These are phyloP conservation scores for Eutrema heterophyllum DNA, from an alignment of 345 rosid species.

Conservation along the genomic window DNA sequence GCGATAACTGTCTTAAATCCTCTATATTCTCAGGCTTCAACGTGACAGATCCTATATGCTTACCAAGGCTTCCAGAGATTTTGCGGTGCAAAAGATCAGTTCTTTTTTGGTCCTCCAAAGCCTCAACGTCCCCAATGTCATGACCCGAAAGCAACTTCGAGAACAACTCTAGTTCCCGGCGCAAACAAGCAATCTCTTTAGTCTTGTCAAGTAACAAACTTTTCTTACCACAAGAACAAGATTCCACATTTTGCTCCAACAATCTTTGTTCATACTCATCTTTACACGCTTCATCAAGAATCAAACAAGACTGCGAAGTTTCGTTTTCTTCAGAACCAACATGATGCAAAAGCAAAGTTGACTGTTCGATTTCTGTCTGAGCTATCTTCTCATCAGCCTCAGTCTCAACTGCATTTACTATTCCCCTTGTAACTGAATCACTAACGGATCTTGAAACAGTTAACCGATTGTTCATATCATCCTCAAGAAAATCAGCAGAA, in stretches of 20 bases:
- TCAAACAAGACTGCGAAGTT: neutral
- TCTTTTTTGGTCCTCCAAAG: slow-evolving; percentile 20
- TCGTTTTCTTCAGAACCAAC: slow-evolving; percentile 19
- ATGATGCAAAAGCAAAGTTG: slow-evolving; percentile 21
- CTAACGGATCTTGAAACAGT: slow-evolving; percentile 63
- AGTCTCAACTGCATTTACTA: slow-evolving; percentile 49
- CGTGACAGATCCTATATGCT: slow-evolving; percentile 28
- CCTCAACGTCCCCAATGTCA: slow-evolving; percentile 44
- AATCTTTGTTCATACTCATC: slow-evolving; percentile 44
- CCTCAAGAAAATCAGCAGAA: slow-evolving; percentile 30
- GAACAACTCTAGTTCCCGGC: slow-evolving; percentile 56
- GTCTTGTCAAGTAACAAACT: slow-evolving; percentile 39
- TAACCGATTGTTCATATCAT: slow-evolving; percentile 43
- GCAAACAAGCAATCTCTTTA: slow-evolving; percentile 52
- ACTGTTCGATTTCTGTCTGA: slow-evolving; percentile 45
- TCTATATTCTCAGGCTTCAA: slow-evolving; percentile 48
- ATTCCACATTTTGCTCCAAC: slow-evolving; percentile 5
- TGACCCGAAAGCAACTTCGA: slow-evolving; percentile 40
- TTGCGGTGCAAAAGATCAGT: slow-evolving; percentile 38
- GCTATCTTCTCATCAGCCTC: slow-evolving; percentile 53
- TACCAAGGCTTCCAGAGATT: slow-evolving; percentile 39
- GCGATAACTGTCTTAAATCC: slow-evolving; percentile 34
- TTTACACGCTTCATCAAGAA: slow-evolving; percentile 15
- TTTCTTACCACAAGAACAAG: slow-evolving; percentile 26
- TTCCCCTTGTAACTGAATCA: slow-evolving; percentile 58